Base-by-base conservation (phyloP, 495 filamentous ascomycete genomes). In the Trichoderma gamsii region DNA sequence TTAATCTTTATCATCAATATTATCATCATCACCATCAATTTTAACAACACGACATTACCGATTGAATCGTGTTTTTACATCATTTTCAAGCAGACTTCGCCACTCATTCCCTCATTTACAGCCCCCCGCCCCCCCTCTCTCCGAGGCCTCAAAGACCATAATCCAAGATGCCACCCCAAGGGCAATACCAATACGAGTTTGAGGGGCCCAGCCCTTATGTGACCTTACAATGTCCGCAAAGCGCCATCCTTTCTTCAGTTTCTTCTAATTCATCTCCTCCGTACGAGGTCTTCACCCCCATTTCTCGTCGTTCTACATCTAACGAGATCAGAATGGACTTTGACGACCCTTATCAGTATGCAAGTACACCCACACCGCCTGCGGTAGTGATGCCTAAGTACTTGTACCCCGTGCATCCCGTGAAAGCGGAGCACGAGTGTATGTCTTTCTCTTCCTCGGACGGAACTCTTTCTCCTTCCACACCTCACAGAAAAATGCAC, bases 271-370 rank as follows among this genome's bases (percentile, higher is more conserved):
- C 77, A 38, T 75, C 76, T 43, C 77, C 79, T 32, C 66, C 71
- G 43, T 78, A 73, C 41, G 77, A 75, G 32, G 75, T 78, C 5
- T 79, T 72, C 63, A 81, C 80, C 4, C 80, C 80, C 16, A 73
- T 71, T 5, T 81, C 79, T 63, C 76, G 76, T 32, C 72, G 69
- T 67, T 75, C 76, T 11, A 66, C 65, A 23, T 43, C 65, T 46
- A 66, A 66, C 43, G 43, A 44, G 2, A 25, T 66, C 43, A 66
- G 43, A 15, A 25, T 66, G 27, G 65, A 66, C n/a, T 46, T 46
- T 44, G 41, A 44, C 12, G 65, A 43, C 63, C 15, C 59, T 21
- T 63, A 44, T 21, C 65, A 66, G 41, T 61, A 3, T 61, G 56
- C 51, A 44, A 9, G 41, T n/a, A 11, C 41, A 61, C 23, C 63